These are phyloP conservation scores for Primulina eburnea DNA, from an alignment of 257 asterid genomes.

Conservation along the genomic window DNA sequence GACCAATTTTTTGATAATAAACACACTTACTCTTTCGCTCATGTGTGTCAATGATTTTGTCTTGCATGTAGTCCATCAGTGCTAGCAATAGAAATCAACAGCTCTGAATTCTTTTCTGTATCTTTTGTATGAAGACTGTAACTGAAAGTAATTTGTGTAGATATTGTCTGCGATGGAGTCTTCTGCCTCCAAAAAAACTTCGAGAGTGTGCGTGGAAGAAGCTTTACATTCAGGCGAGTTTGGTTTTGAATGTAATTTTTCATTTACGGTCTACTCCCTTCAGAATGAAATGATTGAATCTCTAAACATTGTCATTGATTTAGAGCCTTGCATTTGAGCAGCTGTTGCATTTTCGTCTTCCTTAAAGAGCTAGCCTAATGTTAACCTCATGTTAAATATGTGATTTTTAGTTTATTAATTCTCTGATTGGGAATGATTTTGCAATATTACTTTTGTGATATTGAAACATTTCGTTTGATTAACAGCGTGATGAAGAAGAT, in stretches of 20 bases:
- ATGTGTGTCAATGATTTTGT: neutral
- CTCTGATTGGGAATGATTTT: neutral
- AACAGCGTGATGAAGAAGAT: slow-evolving; percentile 92
- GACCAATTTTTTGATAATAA: neutral
- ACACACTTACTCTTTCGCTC: neutral
- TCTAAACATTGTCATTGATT: slow-evolving; percentile 1
- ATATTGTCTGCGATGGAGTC: slow-evolving; percentile 11
- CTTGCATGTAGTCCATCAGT: neutral
- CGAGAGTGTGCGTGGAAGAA: slow-evolving; percentile 4
- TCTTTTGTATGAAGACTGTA: slow-evolving; percentile 12
- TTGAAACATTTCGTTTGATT: slow-evolving; percentile 7
- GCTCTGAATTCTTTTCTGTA: slow-evolving; percentile 28
- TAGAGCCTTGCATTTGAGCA: neutral
- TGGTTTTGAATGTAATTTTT: neutral
- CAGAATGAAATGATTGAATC: neutral
- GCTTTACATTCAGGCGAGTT: slow-evolving; percentile 45
- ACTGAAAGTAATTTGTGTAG: slow-evolving; percentile 21
- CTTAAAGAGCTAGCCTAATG: neutral
- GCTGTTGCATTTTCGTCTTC: neutral
- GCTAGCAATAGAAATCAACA: slow-evolving; percentile 5
- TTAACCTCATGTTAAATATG: neutral
- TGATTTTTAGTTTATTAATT: neutral
- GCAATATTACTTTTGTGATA: slow-evolving; percentile 11
- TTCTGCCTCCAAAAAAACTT: neutral
- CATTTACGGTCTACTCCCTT: neutral